phyloP scores from a whole-genome alignment of 2,329 filamentous ascomycete genomes.

The Meredithiella fracta region DNA sequence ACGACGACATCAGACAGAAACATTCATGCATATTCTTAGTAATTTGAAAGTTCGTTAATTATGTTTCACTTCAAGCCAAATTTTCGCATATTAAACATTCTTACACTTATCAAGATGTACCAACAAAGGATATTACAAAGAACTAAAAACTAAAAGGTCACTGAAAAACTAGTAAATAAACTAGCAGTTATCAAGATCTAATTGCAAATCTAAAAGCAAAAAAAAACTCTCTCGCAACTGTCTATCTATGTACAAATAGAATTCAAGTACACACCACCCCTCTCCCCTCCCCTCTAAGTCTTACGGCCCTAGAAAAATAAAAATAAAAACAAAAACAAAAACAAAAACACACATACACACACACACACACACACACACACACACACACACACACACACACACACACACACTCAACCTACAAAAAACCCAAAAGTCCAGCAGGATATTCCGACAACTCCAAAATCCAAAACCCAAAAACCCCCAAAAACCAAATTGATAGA shows the following conservation, averaged over 20 bases:
- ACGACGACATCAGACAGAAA: conserved; percentile 1
- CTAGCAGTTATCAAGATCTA: conserved; percentile 5
- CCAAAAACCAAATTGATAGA: not conserved
- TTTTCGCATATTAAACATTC: not conserved
- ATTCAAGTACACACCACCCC: not conserved
- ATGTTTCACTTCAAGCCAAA: not conserved
- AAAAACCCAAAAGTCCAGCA: too few relatives aligned
- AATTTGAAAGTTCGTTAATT: not conserved
- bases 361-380: too few relatives aligned
- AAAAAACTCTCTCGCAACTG: not conserved
- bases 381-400: too few relatives aligned
- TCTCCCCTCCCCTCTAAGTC: not conserved
- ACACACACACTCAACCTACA: too few relatives aligned
- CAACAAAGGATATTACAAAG: not conserved
- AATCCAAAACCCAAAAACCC: too few relatives aligned
- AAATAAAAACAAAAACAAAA: not conserved
- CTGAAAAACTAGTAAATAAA: conserved; percentile 1
- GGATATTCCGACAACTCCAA: too few relatives aligned
- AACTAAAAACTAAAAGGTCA: not conserved
- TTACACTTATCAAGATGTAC: not conserved
- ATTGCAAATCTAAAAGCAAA: not conserved
- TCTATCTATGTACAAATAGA: conserved; percentile 6
- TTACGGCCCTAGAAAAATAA: not conserved
- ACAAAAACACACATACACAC: not conserved
- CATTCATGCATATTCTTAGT: not conserved